phyloP scores from a whole-genome alignment of 2,329 filamentous ascomycete genomes.

The Lecanosticta acicola region DNA sequence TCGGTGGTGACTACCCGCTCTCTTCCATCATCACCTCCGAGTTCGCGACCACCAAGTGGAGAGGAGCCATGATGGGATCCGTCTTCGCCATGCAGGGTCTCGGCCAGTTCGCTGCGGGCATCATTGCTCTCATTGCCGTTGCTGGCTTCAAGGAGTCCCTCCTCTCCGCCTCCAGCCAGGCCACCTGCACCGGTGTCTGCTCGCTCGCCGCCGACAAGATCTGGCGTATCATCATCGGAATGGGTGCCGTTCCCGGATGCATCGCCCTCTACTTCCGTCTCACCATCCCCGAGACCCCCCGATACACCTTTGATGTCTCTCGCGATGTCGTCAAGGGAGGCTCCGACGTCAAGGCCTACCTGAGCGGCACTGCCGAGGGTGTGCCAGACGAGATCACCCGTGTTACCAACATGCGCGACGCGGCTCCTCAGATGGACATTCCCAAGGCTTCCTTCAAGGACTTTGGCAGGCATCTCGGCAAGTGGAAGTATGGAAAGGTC shows the following conservation, averaged over 20 bases:
- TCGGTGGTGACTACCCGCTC: conserved; percentile 74
- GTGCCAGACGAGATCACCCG: conserved; percentile 62
- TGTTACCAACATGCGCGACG: conserved; percentile 52
- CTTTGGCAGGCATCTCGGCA: conserved; percentile 64
- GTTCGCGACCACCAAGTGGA: conserved; percentile 79
- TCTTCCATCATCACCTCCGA: conserved; percentile 81
- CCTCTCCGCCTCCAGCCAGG: conserved; percentile 36
- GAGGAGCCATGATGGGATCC: conserved; percentile 80
- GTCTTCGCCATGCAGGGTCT: conserved; percentile 87
- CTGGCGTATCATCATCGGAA: conserved; percentile 77
- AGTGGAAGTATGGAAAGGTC: conserved; percentile 66
- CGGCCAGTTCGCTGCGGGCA: conserved; percentile 69
- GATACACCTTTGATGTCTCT: conserved; percentile 79
- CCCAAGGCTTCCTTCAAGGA: conserved; percentile 68
- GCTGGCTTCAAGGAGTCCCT: conserved; percentile 36
- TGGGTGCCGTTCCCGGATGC: conserved; percentile 72
- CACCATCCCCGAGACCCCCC: conserved; percentile 74
- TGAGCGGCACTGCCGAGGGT: conserved; percentile 58
- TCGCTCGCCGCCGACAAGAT: conserved; percentile 74
- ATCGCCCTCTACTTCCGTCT: conserved; percentile 81
- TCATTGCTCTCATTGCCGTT: conserved; percentile 64
- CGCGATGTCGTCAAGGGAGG: conserved; percentile 69
- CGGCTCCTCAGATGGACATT: conserved; percentile 52
- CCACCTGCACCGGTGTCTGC: conserved; percentile 58
- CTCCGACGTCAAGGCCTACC: conserved; percentile 69